Percentiles rank a stretch among this genome's conserved stretches.
Conservation (phyloP, 2,329 filamentous ascomycete genomes). For the Diplodia sapinea region DNA sequence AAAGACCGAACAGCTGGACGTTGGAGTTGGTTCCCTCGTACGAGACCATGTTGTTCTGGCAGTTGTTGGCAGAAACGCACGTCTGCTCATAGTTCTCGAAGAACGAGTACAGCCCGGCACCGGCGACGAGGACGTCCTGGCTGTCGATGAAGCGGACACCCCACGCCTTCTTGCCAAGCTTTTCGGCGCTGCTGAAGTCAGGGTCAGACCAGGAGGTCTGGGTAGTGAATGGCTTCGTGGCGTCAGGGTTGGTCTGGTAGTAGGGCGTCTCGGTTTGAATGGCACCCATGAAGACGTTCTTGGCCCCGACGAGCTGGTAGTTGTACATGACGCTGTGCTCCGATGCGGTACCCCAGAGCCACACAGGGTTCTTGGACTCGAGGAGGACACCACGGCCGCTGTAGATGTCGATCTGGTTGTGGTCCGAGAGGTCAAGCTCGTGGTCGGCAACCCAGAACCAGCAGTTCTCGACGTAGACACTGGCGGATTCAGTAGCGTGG, state of each 20-base stretch:
- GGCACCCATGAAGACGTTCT: slow-evolving; percentile 67
- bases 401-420: slow-evolving; percentile 81
- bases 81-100: slow-evolving; percentile 63
- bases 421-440: slow-evolving; percentile 76
- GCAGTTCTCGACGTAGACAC: slow-evolving; percentile 83
- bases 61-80: slow-evolving; percentile 55
- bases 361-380: slow-evolving; percentile 76
- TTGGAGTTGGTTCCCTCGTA: slow-evolving; percentile 50
- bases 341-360: slow-evolving; percentile 71
- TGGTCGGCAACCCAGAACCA: slow-evolving; percentile 94
- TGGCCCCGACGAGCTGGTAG: slow-evolving; percentile 67
- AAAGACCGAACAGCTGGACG: slow-evolving; percentile 55
- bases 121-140: slow-evolving; percentile 53
- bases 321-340: slow-evolving; percentile 75
- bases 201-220: slow-evolving; percentile 53
- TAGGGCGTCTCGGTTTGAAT: slow-evolving; percentile 75
- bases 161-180: slow-evolving; percentile 50
- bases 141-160: slow-evolving; percentile 52
- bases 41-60: slow-evolving; percentile 58
- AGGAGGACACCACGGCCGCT: slow-evolving; percentile 84
- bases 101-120: slow-evolving; percentile 62
- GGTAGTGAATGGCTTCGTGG: slow-evolving; percentile 62
- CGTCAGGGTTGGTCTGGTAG: slow-evolving; percentile 69
- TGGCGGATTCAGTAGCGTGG: slow-evolving; percentile 61
- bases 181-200: slow-evolving; percentile 47